A percentile compares a stretch with the other conserved stretches of the same genome.
Evolutionary conservation across 1,284 basidiomycete species (phyloP).

Genomic region (Chondrostereum purpureum): DNA sequence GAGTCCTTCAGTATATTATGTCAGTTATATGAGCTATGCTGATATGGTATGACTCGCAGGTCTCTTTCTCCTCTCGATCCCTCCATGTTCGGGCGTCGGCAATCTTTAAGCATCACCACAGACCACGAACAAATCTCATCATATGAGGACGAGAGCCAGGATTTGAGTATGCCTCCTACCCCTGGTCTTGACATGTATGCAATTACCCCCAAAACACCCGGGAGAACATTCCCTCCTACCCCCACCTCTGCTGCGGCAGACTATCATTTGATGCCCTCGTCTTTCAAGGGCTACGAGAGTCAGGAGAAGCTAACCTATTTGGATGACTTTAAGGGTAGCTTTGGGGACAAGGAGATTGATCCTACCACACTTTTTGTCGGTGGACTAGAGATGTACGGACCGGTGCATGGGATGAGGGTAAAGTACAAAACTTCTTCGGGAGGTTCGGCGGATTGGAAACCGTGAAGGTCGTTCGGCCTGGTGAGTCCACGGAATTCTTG

Average conservation of each 20-base stretch:
- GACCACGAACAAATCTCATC: no score
- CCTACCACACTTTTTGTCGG: constrained; percentile 70
- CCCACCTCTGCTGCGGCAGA: constrained; percentile 32
- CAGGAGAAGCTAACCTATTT: constrained; percentile 18
- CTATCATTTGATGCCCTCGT: constrained; percentile 21
- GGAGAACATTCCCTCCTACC: constrained; percentile 37
- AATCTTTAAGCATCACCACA: no score
- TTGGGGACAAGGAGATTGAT: constrained; percentile 39
- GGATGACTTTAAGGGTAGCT: constrained; percentile 13
- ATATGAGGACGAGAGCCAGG: constrained; percentile 23
- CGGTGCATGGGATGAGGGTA: constrained; percentile 61
- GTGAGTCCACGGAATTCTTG: constrained; percentile 37
- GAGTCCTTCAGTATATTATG: neutral
- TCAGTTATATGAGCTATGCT: no score
- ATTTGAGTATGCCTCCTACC: constrained; percentile 36
- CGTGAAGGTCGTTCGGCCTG: constrained; percentile 55
- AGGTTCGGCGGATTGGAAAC: constrained; percentile 58
- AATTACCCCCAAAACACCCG: constrained; percentile 43
- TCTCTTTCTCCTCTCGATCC: no score
- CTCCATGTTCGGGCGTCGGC: no score
- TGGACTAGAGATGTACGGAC: constrained; percentile 58
- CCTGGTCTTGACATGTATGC: constrained; percentile 42
- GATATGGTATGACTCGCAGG: no score
- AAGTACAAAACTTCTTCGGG: constrained; percentile 48
- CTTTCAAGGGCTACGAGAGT: constrained; percentile 20